Evolutionary conservation across 345 rosid genomes (phyloP).

Genomic region (Hypericum perforatum): DNA sequence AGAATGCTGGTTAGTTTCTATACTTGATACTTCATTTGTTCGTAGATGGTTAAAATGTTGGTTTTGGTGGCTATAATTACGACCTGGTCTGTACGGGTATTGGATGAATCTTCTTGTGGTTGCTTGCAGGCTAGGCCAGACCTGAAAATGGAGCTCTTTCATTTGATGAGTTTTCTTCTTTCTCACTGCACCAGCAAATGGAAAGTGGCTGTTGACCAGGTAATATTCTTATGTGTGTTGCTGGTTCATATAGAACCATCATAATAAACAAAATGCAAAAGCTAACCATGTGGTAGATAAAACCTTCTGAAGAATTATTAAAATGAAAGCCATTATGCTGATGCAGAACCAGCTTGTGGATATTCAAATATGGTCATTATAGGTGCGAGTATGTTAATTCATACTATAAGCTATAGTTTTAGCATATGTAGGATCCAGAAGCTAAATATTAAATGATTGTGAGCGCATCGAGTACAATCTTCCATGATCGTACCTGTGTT

Average conservation of each 20-base stretch:
- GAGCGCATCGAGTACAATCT: no score
- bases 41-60: background rate
- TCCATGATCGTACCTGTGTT: no score
- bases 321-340: no score
- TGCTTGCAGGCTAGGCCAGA: conserved; percentile 57
- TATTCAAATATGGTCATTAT: no score
- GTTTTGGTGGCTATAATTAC: conserved; percentile 3
- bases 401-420: background rate
- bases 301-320: no score
- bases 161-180: conserved; percentile 65
- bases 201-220: conserved; percentile 60
- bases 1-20: conserved; percentile 48
- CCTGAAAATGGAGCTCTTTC: conserved; percentile 70
- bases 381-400: background rate
- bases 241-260: no score
- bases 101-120: background rate
- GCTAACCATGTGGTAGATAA: no score
- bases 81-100: background rate
- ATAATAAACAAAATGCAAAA: no score
- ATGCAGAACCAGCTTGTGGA: no score
- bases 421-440: background rate
- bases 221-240: conserved; percentile 8
- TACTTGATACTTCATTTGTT: conserved; percentile 5
- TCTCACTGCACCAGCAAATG: conserved; percentile 69
- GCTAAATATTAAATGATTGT: no score